Percentiles rank a stretch among this genome's conserved stretches.
Evolutionary conservation across 768 basidiomycete species (phyloP).

Genomic region (Suillus bovinus): DNA sequence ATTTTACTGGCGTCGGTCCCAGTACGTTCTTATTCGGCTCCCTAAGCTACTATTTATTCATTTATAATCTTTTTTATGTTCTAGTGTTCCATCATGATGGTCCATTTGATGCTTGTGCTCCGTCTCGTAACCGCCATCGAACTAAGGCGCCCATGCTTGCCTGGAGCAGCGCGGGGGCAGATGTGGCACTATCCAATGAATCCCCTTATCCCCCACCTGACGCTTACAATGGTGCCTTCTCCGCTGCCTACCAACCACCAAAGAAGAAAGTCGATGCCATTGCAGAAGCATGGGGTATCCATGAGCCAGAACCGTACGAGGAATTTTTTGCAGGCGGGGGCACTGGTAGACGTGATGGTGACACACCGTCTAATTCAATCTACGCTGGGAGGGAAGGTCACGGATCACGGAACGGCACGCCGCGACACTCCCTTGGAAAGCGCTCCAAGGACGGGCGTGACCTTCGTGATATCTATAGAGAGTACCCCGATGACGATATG

Average conservation of each 20-base stretch:
- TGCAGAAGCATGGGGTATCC: slow-evolving; percentile 91
- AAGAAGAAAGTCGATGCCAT: slow-evolving; percentile 90
- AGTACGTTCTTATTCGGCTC: slow-evolving; percentile 50
- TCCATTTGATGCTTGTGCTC: slow-evolving; percentile 89
- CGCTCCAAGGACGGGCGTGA: slow-evolving; percentile 52
- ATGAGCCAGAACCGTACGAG: slow-evolving; percentile 89
- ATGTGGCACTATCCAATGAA: slow-evolving; percentile 39
- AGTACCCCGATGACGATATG: slow-evolving; percentile 43
- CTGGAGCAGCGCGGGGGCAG: slow-evolving; percentile 53
- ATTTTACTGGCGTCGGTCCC: slow-evolving; percentile 81
- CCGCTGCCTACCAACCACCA: slow-evolving; percentile 53
- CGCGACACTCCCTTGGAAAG: slow-evolving; percentile 36
- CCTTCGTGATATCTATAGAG: slow-evolving; percentile 45
- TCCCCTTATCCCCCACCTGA: slow-evolving; percentile 53
- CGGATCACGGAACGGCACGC: slow-evolving; percentile 34
- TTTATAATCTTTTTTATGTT: slow-evolving; percentile 15
- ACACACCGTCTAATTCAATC: slow-evolving; percentile 66
- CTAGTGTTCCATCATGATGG: slow-evolving; percentile 92
- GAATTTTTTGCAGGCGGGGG: slow-evolving; percentile 87
- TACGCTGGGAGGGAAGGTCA: slow-evolving; percentile 64
- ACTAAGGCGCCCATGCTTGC: slow-evolving; percentile 83
- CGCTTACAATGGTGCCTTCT: slow-evolving; percentile 43
- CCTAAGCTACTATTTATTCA: slow-evolving; percentile 1
- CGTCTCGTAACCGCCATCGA: slow-evolving; percentile 81
- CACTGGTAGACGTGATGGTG: slow-evolving; percentile 44